A percentile compares a stretch with the other conserved stretches of the same genome.
Conservation (phyloP, 108 stramenopile genomes). For the Skeletonema menzelii region DNA sequence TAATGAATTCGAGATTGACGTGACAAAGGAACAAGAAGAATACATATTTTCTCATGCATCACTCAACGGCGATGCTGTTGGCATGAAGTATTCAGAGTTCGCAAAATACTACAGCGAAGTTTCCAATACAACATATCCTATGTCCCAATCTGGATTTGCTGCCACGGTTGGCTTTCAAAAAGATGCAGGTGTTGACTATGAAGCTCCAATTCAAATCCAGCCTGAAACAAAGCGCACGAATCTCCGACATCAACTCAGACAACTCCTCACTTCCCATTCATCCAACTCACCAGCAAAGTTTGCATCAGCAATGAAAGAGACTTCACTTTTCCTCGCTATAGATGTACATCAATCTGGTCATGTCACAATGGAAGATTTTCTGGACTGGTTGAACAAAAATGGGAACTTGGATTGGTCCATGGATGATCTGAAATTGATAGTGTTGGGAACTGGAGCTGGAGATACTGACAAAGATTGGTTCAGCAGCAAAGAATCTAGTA, state of each 20-base stretch:
- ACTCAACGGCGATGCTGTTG: not conserved
- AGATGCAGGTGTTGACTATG: not conserved
- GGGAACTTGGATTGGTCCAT: conserved; percentile 29
- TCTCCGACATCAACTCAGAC: conserved; percentile 22
- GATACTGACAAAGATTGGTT: conserved; percentile 19
- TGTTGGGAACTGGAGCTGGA: conserved; percentile 10
- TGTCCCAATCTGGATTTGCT: conserved; percentile 22
- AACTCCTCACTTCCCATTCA: conserved; percentile 26
- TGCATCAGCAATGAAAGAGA: conserved; percentile 41
- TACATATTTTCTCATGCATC: conserved; percentile 4
- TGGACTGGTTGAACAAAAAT: conserved; percentile 32
- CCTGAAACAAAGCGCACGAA: conserved; percentile 3
- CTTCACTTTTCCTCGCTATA: conserved; percentile 35
- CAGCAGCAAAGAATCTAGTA: conserved; percentile 3
- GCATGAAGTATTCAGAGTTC: conserved; percentile 33
- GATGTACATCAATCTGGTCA: conserved; percentile 39
- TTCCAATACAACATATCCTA: conserved; percentile 9
- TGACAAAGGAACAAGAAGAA: conserved; percentile 32
- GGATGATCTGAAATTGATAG: conserved; percentile 20
- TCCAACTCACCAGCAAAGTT: conserved; percentile 17
- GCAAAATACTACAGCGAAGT: conserved; percentile 33
- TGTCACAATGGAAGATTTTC: conserved; percentile 37
- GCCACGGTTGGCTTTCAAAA: conserved; percentile 32
- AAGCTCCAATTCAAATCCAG: conserved; percentile 21
- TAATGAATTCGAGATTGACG: conserved; percentile 37